phyloP scores from a whole-genome alignment of 1,139 yeast genomes.

The Taiozyma sp. region DNA sequence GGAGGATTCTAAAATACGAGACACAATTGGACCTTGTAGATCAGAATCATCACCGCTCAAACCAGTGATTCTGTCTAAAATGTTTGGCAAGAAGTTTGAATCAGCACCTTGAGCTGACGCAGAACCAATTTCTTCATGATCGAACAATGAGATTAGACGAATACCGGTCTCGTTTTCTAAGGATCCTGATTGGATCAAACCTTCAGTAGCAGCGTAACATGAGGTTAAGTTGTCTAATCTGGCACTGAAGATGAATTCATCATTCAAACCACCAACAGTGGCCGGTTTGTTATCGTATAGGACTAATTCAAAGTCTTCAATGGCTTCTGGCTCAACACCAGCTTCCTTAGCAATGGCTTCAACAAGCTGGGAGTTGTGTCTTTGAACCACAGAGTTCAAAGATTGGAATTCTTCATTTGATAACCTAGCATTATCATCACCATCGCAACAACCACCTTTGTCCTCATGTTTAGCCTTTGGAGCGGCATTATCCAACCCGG shows the following conservation, averaged over 20 bases:
- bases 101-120: slow-evolving; percentile 95
- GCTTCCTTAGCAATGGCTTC: slow-evolving; percentile 62
- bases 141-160: slow-evolving; percentile 74
- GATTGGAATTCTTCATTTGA: slow-evolving; percentile 57
- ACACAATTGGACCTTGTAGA: slow-evolving; percentile 22
- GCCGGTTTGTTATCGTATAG: slow-evolving; percentile 83
- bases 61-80: slow-evolving; percentile 59
- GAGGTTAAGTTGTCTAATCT: slow-evolving; percentile 88
- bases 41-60: slow-evolving; percentile 34
- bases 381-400: slow-evolving; percentile 55
- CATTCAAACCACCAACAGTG: slow-evolving; percentile 78
- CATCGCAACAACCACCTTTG: slow-evolving; percentile 27
- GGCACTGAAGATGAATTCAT: slow-evolving; percentile 92
- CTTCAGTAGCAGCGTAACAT: slow-evolving; percentile 74
- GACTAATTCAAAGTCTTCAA: slow-evolving; percentile 90
- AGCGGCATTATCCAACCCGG: slow-evolving; percentile 53
- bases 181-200: slow-evolving; percentile 50
- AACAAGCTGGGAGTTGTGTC: slow-evolving; percentile 72
- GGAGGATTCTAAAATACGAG: slow-evolving; percentile 53
- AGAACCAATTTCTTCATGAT: slow-evolving; percentile 95
- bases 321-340: slow-evolving; percentile 41
- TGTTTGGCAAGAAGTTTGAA: slow-evolving; percentile 80
- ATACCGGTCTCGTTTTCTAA: slow-evolving; percentile 49
- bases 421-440: slow-evolving; percentile 42
- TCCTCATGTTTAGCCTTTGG: slow-evolving; percentile 28